These are phyloP conservation scores for Hyaloscypha hepaticicola DNA, from an alignment of 495 filamentous ascomycete species.

Conservation along the genomic window DNA sequence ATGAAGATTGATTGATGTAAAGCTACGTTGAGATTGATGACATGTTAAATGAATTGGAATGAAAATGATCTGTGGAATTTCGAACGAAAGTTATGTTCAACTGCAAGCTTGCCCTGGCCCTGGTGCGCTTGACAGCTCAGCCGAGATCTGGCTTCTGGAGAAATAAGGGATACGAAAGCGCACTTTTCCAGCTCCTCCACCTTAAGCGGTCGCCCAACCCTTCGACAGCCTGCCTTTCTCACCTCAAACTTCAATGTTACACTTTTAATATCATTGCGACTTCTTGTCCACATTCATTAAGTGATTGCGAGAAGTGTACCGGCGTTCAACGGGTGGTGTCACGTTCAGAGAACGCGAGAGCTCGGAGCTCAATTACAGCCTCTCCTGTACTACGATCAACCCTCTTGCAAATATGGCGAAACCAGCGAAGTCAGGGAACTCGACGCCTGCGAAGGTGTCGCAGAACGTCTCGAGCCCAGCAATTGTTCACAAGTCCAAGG, in stretches of 20 bases:
- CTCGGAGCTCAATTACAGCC: slow-evolving; percentile 24
- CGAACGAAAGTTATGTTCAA: not conserved
- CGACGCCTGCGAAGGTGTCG: slow-evolving; percentile 7
- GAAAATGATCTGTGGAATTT: not conserved
- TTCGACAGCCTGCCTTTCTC: not conserved
- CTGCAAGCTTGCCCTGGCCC: slow-evolving; percentile 4
- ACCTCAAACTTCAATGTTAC: slow-evolving; percentile 26
- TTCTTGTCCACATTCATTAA: slow-evolving; percentile 31
- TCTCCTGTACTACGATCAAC: not conserved
- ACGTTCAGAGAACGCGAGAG: slow-evolving; percentile 14
- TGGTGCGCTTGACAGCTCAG: slow-evolving; percentile 13
- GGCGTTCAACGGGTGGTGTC: slow-evolving; percentile 8
- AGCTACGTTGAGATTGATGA: not conserved
- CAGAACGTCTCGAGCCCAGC: not conserved
- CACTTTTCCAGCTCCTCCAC: slow-evolving; percentile 9
- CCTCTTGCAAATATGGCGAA: slow-evolving; percentile 26
- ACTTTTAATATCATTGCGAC: slow-evolving; percentile 30
- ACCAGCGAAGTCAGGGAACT: slow-evolving; percentile 20
- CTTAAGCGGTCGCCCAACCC: slow-evolving; percentile 7
- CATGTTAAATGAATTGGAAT: not conserved
- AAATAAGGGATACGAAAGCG: slow-evolving; percentile 9
- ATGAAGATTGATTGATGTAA: not conserved
- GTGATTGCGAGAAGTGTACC: slow-evolving; percentile 16
- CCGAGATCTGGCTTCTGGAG: slow-evolving; percentile 22
- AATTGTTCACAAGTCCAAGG: slow-evolving; percentile 30